These are phyloP conservation scores for Xanthoconium purpureum DNA, from an alignment of 768 basidiomycete species.

Conservation along the genomic window DNA sequence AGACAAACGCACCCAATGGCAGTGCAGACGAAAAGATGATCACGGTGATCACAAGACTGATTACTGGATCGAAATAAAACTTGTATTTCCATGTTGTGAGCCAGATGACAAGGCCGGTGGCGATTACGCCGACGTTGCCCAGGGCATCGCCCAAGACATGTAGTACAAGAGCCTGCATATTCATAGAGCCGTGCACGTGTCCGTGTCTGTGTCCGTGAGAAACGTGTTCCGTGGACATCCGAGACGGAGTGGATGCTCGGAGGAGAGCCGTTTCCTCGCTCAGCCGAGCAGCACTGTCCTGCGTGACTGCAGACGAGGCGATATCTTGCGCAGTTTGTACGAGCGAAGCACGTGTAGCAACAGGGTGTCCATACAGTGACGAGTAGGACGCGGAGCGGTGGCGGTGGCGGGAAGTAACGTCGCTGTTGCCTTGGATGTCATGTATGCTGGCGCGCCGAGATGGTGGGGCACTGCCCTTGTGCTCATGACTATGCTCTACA, in stretches of 20 bases:
- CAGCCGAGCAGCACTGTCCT: constrained; percentile 5
- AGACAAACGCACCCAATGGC: constrained; percentile 64
- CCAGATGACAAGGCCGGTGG: constrained; percentile 94
- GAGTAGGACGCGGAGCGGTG: constrained; percentile 46
- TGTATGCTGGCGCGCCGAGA: constrained; percentile 42
- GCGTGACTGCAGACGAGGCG: constrained; percentile 35
- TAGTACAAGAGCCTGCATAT: constrained; percentile 93
- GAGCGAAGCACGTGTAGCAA: constrained; percentile 66
- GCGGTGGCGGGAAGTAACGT: constrained; percentile 31
- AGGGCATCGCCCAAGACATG: constrained; percentile 97
- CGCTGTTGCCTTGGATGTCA: constrained; percentile 14
- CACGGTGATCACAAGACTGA: constrained; percentile 89
- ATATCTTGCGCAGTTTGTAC: constrained; percentile 86
- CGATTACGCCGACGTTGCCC: constrained; percentile 97
- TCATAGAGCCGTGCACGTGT: constrained; percentile 77
- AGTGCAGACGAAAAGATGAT: constrained; percentile 97
- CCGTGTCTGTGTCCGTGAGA: constrained; percentile 32
- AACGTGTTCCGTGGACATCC: constrained; percentile 16
- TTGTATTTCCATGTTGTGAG: constrained; percentile 79
- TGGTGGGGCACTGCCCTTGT: constrained; percentile 35
- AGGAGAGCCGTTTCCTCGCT: constrained; percentile 47
- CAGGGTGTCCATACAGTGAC: constrained; percentile 72
- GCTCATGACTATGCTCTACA: constrained; percentile 64
- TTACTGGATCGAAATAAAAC: constrained; percentile 89
- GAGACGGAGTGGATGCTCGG: background rate